phyloP scores from a whole-genome alignment of 2,329 filamentous ascomycete genomes.

The Gaeumannomyces sp. region DNA sequence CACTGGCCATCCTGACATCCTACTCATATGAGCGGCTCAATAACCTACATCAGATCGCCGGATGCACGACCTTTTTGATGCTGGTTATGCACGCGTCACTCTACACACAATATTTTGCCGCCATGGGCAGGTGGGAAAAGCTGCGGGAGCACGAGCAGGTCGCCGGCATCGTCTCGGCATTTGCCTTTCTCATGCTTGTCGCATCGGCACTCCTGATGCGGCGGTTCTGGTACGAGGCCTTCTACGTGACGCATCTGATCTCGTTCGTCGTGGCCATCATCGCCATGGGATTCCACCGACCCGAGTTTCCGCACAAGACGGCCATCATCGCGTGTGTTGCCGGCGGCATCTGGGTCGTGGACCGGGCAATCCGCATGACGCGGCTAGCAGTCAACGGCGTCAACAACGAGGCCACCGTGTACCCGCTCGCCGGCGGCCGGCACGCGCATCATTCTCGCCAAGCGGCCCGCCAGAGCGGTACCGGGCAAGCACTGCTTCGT shows the following conservation, averaged over 20 bases:
- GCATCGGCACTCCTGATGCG: slow-evolving; percentile 38
- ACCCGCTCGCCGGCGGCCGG: slow-evolving; percentile 47
- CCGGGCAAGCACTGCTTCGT: slow-evolving; percentile 59
- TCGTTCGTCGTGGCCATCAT: slow-evolving; percentile 44
- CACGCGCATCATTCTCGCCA: slow-evolving; percentile 47
- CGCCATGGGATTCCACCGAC: slow-evolving; percentile 45
- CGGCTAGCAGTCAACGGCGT: slow-evolving; percentile 38
- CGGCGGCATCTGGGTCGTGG: slow-evolving; percentile 42
- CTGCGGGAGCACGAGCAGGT: slow-evolving; percentile 35
- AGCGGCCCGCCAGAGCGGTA: slow-evolving; percentile 37
- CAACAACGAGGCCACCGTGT: slow-evolving; percentile 47
- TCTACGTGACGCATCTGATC: slow-evolving; percentile 45
- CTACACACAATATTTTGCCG: slow-evolving; percentile 36
- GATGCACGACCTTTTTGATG: slow-evolving; percentile 40
- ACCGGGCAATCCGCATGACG: slow-evolving; percentile 41
- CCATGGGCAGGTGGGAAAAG: slow-evolving; percentile 19
- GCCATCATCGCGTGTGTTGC: slow-evolving; percentile 36
- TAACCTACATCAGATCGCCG: slow-evolving; percentile 47
- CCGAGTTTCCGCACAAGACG: slow-evolving; percentile 34
- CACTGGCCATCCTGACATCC: slow-evolving; percentile 43
- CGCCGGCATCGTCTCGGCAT: slow-evolving; percentile 41
- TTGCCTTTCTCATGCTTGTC: slow-evolving; percentile 38
- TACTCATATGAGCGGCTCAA: slow-evolving; percentile 56
- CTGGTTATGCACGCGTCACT: slow-evolving; percentile 39
- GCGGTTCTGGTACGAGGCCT: slow-evolving; percentile 44